phyloP scores from a whole-genome alignment of 108 stramenopile species.

The Skeletonema tropicum region DNA sequence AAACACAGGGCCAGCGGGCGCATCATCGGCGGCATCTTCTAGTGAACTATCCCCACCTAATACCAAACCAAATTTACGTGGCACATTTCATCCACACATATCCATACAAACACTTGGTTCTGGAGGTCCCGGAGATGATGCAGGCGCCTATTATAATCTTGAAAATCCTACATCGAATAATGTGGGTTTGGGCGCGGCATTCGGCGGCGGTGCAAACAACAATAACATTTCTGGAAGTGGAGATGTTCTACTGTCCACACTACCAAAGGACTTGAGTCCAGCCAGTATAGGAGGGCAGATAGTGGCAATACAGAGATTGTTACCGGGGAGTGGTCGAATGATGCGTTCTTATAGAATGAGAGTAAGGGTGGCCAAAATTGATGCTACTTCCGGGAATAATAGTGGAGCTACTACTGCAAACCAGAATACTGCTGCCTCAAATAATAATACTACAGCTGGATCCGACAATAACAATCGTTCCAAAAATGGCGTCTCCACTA shows the following conservation, averaged over 20 bases:
- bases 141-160: not conserved
- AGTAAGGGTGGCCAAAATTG: conserved; percentile 51
- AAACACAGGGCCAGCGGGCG: not conserved
- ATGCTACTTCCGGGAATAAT: conserved; percentile 10
- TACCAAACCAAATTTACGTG: not conserved
- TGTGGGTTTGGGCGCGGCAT: conserved; percentile 10
- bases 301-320: conserved; percentile 24
- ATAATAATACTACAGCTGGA: not conserved
- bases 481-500: conserved; percentile 10
- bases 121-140: conserved; percentile 5
- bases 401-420: conserved; percentile 21
- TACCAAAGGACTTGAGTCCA: conserved; percentile 36
- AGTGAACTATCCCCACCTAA: not conserved
- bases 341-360: conserved; percentile 75
- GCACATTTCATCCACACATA: conserved; percentile 17
- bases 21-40: not conserved
- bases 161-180: conserved; percentile 6
- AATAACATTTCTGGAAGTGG: conserved; percentile 5
- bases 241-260: conserved; percentile 30
- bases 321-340: conserved; percentile 81
- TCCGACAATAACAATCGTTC: not conserved
- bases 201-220: not conserved
- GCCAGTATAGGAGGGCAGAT: conserved; percentile 33
- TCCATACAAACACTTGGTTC: conserved; percentile 26
- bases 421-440: not conserved